These are phyloP conservation scores for Komagataella pastoris DNA, from an alignment of 805 yeast genomes.

Conservation along the genomic window DNA sequence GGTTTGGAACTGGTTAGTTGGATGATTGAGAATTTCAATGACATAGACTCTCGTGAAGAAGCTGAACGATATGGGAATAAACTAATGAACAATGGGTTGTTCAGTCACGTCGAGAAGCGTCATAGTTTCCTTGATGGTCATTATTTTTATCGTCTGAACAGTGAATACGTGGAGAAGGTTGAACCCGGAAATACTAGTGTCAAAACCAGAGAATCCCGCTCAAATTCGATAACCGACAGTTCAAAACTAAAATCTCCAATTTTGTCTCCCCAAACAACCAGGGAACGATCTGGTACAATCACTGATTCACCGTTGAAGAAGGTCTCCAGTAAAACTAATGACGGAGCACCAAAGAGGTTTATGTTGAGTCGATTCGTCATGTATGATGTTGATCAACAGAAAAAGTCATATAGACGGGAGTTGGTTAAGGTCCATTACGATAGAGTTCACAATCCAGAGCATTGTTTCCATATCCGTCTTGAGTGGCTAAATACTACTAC, in stretches of 20 bases:
- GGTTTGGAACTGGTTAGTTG: constrained; percentile 83
- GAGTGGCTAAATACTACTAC: constrained; percentile 94
- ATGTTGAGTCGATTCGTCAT: constrained; percentile 53
- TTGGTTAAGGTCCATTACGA: constrained; percentile 78
- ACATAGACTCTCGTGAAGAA: constrained; percentile 69
- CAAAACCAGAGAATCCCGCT: constrained; percentile 1
- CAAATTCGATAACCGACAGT: neutral
- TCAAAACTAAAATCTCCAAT: neutral
- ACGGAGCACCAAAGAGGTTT: constrained; percentile 19
- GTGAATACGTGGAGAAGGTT: constrained; percentile 30
- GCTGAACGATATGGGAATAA: constrained; percentile 73
- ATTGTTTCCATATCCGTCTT: constrained; percentile 79
- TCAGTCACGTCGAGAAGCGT: constrained; percentile 70
- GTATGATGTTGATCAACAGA: constrained; percentile 64
- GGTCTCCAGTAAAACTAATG: neutral
- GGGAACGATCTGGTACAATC: neutral
- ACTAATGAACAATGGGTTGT: constrained; percentile 58
- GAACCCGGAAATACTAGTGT: constrained; percentile 7
- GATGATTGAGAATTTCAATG: constrained; percentile 68
- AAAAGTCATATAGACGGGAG: constrained; percentile 67
- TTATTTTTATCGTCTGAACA: constrained; percentile 66
- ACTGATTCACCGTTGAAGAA: neutral
- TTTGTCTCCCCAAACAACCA: neutral
- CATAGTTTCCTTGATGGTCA: constrained; percentile 89
- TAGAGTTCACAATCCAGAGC: constrained; percentile 85